A percentile compares a stretch with the other conserved stretches of the same genome.
Conservation (phyloP, 2,329 filamentous ascomycete genomes). For the Ophiostoma sp. region DNA sequence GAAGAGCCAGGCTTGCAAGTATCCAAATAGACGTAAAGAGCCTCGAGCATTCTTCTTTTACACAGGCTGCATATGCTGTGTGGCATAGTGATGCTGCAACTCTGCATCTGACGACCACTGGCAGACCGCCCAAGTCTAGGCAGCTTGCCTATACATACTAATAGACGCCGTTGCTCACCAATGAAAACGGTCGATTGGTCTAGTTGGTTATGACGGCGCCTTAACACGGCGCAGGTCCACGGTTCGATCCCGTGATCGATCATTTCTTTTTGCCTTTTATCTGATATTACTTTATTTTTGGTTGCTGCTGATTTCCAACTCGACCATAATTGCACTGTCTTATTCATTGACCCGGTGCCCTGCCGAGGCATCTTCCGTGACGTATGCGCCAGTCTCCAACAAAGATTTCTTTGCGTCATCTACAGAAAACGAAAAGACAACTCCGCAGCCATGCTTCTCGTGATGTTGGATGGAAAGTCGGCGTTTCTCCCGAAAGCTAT, state of each 20-base stretch:
- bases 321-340: too few species aligned
- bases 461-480: not conserved
- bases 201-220: conserved; percentile 14
- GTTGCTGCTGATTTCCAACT: not conserved
- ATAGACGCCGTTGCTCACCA: not conserved
- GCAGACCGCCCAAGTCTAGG: too few species aligned
- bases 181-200: conserved; percentile 11
- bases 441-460: too few species aligned
- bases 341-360: not conserved
- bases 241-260: conserved; percentile 14
- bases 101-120: too few species aligned
- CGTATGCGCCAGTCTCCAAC: not conserved
- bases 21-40: too few species aligned
- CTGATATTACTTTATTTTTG: not conserved
- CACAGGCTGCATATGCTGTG: not conserved
- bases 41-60: too few species aligned
- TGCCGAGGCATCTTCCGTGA: not conserved
- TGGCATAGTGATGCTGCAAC: not conserved
- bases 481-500: not conserved
- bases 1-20: too few species aligned
- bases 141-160: not conserved
- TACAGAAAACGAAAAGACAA: too few species aligned
- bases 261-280: not conserved
- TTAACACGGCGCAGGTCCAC: conserved; percentile 13
- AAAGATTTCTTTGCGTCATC: too few species aligned